Base-by-base conservation (phyloP, 2,329 filamentous ascomycete genomes). In the Fusarium neocosmosporiellum region DNA sequence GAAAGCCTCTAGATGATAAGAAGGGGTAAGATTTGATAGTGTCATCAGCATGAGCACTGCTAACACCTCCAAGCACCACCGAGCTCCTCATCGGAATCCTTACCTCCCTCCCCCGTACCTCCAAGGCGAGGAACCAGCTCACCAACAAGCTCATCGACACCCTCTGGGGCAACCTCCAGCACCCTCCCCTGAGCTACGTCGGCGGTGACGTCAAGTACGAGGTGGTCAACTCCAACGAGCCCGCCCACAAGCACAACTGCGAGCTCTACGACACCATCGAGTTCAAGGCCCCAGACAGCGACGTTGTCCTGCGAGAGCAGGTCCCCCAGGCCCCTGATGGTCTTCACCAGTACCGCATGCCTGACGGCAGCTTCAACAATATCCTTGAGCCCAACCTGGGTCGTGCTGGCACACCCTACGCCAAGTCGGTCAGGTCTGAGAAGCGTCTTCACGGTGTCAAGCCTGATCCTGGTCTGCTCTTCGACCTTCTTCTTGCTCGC, bases 401-500 rank as follows among this genome's bases (percentile, higher is more conserved):
- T 3, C 86, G 86, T 39, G 91, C 92, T 11, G 88, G 88, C 14
- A 89, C 89, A n/a, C 87, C 90, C 0, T 94, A 94, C 75, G 92
- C 92, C 27, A 88, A 91, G 69, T 90, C 90, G 0, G 90, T 93
- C n/a, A 86, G 86, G 46, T 88, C 89, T 2, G 82, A 81, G 54
- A 88, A 85, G 50, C 84, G 88, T 59, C 88, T 90, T 64, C 87
- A 88, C 1, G 89, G 87, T 20, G 86, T 88, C 31, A 86, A 90
- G 59, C 91, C 92, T 1, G 92, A 93, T 58, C 87, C 92, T 0
- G 89, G 88, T 20, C 83, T 91, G 16, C 83, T 94, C 4, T 94
- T 94, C 67, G 92, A 94, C 79, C 88, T 87, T 24, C 78, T 93
- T 29, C 88, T 94, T 85, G 89, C 88, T 18, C 87, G 92, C 29